phyloP scores from a whole-genome alignment of 805 yeast species.

The Huiozyma sinensis region DNA sequence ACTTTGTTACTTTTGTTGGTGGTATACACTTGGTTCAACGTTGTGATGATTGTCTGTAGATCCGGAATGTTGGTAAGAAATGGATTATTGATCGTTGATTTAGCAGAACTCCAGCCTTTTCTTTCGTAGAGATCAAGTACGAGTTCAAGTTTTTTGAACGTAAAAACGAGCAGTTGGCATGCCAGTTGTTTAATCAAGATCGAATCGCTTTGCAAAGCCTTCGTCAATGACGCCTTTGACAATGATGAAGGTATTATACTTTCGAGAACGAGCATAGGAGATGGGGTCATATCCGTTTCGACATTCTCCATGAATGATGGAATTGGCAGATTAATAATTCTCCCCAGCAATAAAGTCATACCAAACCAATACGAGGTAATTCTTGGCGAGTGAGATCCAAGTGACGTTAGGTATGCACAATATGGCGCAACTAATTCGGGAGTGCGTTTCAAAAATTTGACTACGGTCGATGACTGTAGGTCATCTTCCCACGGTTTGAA shows the following conservation, averaged over 20 bases:
- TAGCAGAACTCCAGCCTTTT: constrained; percentile 33
- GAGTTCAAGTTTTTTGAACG: constrained; percentile 42
- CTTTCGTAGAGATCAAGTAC: constrained; percentile 30
- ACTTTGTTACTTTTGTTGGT: constrained; percentile 33
- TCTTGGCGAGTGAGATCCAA: constrained; percentile 71
- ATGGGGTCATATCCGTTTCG: constrained; percentile 27
- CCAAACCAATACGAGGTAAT: constrained; percentile 77
- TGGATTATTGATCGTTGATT: constrained; percentile 26
- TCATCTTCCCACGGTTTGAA: constrained; percentile 78
- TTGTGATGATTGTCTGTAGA: constrained; percentile 26
- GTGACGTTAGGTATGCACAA: constrained; percentile 44
- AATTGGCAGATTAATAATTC: constrained; percentile 46
- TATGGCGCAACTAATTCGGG: constrained; percentile 73
- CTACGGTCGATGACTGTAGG: constrained; percentile 44
- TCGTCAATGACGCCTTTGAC: constrained; percentile 45
- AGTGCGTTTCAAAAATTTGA: constrained; percentile 38
- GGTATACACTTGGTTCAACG: constrained; percentile 33
- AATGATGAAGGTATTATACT: constrained; percentile 55
- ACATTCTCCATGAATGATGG: constrained; percentile 32
- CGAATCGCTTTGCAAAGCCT: constrained; percentile 42
- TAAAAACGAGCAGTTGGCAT: constrained; percentile 45
- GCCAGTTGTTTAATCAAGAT: constrained; percentile 52
- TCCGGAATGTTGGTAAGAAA: constrained; percentile 40
- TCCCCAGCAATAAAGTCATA: constrained; percentile 49
- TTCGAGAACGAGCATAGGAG: constrained; percentile 36